Percentiles rank a stretch among this genome's conserved stretches.
Conservation (phyloP, 345 rosid genomes). For the Ceriops tagal region DNA sequence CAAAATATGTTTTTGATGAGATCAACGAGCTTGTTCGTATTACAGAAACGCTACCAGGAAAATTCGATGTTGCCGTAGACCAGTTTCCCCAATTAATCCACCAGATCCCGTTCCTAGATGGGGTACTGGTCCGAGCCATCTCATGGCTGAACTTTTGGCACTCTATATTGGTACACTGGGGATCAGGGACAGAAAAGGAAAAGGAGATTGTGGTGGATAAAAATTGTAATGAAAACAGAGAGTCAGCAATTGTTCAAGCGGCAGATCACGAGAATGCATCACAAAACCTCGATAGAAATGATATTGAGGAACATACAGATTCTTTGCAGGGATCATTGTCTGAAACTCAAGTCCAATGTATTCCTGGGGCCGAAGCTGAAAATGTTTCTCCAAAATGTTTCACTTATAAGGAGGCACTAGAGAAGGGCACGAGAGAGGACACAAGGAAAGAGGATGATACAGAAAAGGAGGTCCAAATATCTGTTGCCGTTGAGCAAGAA, state of each 20-base stretch:
- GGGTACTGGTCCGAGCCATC: conserved; percentile 27
- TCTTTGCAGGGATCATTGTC: neutral
- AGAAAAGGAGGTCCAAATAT: neutral
- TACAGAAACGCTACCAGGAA: conserved; percentile 49
- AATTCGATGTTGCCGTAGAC: conserved; percentile 32
- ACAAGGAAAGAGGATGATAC: conserved; percentile 2
- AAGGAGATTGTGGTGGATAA: conserved; percentile 49
- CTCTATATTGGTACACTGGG: conserved; percentile 26
- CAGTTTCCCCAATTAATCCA: conserved; percentile 28
- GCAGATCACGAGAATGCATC: conserved; percentile 7
- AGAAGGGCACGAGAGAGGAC: conserved; percentile 38
- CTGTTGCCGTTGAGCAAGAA: neutral
- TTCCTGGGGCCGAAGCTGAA: neutral
- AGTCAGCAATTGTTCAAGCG: conserved; percentile 17
- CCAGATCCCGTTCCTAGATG: conserved; percentile 33
- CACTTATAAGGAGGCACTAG: conserved; percentile 49
- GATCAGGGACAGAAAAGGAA: conserved; percentile 33
- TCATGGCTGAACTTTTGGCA: conserved; percentile 41
- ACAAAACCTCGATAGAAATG: neutral
- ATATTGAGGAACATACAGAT: neutral
- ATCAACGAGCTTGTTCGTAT: conserved; percentile 32
- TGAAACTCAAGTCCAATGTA: too few relatives aligned
- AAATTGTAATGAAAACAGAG: conserved; percentile 21
- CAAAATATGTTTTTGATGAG: conserved; percentile 37
- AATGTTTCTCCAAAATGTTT: neutral